Conservation (phyloP, 2,329 filamentous ascomycete genomes). For the Fusarium fracticaudum region DNA sequence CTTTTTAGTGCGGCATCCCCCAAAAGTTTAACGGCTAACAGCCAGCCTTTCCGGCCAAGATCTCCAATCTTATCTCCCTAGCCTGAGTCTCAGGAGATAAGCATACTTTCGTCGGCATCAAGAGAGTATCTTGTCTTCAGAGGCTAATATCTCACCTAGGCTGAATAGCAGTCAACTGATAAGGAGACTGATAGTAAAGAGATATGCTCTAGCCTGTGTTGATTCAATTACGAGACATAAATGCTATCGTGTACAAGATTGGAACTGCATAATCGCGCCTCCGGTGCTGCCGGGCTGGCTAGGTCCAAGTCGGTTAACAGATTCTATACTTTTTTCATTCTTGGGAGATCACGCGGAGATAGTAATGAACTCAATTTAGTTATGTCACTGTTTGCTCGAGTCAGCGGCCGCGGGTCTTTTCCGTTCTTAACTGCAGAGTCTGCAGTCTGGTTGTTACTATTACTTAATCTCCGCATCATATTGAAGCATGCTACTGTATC, state of each 20-base stretch:
- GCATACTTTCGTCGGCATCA: neutral
- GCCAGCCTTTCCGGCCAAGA: neutral
- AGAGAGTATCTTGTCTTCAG: fast-evolving
- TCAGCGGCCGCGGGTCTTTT: neutral
- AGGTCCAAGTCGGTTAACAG: too few species aligned
- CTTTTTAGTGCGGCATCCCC: fast-evolving
- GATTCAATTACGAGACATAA: neutral
- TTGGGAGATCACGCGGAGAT: neutral
- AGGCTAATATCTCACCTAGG: neutral
- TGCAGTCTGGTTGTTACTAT: too few species aligned
- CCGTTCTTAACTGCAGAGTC: too few species aligned
- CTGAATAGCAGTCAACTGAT: neutral
- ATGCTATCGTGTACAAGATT: neutral
- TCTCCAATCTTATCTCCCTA: neutral
- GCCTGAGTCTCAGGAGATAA: neutral
- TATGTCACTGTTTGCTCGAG: neutral
- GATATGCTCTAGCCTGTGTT: neutral
- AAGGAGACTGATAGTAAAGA: neutral
- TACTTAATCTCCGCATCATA: neutral
- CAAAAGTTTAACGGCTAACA: neutral
- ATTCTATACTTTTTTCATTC: neutral
- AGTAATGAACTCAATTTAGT: neutral
- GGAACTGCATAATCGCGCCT: neutral
- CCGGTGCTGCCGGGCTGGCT: neutral
- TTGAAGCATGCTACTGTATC: neutral